Evolutionary conservation across 176 grass and related monocot species (phyloP).

Genomic region (Rhynchospora pubera): DNA sequence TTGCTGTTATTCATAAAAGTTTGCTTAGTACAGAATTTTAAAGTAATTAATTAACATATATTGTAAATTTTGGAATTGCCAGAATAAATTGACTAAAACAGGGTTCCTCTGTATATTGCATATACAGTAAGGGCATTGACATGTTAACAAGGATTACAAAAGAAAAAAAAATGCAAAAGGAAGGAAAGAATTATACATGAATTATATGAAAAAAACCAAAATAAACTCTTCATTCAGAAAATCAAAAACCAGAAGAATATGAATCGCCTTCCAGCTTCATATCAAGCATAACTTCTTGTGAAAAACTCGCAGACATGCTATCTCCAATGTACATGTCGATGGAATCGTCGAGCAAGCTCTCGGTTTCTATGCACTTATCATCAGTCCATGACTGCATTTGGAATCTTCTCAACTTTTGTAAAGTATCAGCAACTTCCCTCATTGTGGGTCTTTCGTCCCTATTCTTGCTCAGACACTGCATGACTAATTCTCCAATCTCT

Average conservation of each 20-base stretch:
- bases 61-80: too few species aligned
- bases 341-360: slow-evolving; percentile 35
- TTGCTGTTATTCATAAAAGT: too few species aligned
- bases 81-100: not conserved
- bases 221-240: too few species aligned
- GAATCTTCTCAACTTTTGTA: slow-evolving; percentile 37
- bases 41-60: too few species aligned
- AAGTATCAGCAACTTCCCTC: slow-evolving; percentile 47
- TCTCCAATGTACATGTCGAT: slow-evolving; percentile 14
- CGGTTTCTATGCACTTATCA: slow-evolving; percentile 4
- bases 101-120: not conserved
- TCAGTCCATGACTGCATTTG: not conserved
- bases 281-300: slow-evolving; percentile 24
- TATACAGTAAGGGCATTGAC: not conserved
- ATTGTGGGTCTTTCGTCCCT: slow-evolving; percentile 55
- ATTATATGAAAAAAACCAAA: not conserved
- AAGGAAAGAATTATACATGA: not conserved
- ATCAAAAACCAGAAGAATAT: too few species aligned
- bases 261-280: slow-evolving; percentile 17
- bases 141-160: not conserved
- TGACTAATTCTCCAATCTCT: slow-evolving; percentile 35
- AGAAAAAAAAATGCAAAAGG: not conserved
- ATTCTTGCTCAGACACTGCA: slow-evolving; percentile 45
- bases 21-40: too few species aligned
- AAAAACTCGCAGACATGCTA: slow-evolving; percentile 22